phyloP scores from a whole-genome alignment of 192 early-diverging fungal genomes.

The Coemansia sp. region DNA sequence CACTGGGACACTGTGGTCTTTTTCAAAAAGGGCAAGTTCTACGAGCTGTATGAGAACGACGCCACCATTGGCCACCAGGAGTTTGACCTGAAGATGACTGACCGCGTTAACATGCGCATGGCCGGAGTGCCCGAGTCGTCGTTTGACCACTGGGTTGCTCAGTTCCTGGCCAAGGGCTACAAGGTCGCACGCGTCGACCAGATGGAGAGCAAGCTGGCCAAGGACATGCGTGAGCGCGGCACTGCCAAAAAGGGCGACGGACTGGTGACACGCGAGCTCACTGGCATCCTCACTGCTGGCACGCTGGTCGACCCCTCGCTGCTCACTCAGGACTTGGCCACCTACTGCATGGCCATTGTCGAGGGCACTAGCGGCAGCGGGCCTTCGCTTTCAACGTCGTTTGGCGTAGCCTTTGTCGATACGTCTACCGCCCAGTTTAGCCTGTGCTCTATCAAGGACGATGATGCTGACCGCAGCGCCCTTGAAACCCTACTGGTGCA shows the following conservation, averaged over 20 bases:
- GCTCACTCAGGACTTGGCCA: constrained; percentile 85
- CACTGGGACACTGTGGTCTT: constrained; percentile 96
- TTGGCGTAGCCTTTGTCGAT: constrained; percentile 93
- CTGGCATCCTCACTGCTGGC: constrained; percentile 83
- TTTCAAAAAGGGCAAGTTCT: constrained; percentile 99
- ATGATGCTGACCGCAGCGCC: constrained; percentile 83
- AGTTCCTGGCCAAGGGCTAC: constrained; percentile 94
- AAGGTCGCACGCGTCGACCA: constrained; percentile 98
- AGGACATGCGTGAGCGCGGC: constrained; percentile 82
- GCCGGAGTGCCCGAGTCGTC: constrained; percentile 93
- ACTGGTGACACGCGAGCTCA: constrained; percentile 83
- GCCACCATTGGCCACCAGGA: constrained; percentile 94
- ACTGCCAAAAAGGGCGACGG: constrained; percentile 63
- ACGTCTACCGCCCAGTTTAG: constrained; percentile 92
- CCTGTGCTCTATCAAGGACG: constrained; percentile 67
- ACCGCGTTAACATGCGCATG: constrained; percentile 99
- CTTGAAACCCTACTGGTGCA: constrained; percentile 96
- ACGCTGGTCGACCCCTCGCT: constrained; percentile 88
- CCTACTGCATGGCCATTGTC: constrained; percentile 95
- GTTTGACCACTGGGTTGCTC: constrained; percentile 93
- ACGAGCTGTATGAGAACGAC: constrained; percentile 98
- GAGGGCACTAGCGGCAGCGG: constrained; percentile 49
- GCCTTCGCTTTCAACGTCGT: constrained; percentile 50
- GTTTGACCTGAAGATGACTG: constrained; percentile 95
- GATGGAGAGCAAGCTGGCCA: constrained; percentile 92